phyloP scores from a whole-genome alignment of 1,284 basidiomycete genomes.

The Ustilago curta region DNA sequence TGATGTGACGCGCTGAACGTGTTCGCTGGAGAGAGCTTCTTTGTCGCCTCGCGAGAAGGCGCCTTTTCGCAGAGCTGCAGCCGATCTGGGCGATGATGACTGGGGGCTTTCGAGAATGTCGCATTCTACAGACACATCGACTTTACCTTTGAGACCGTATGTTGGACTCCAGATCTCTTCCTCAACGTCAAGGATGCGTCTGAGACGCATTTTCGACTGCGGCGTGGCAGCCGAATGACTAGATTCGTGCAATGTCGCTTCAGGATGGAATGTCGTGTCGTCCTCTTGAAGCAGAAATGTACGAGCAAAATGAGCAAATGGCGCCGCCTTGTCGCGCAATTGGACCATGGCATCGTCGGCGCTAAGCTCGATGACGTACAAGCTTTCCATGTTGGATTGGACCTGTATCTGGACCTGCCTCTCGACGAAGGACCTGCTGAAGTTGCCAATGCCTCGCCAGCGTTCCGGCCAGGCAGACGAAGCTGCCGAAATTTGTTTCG shows the following conservation, averaged over 20 bases:
- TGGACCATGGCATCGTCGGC: conserved; percentile 34
- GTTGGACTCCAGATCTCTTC: conserved; percentile 98
- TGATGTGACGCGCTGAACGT: neutral
- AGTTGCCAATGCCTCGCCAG: conserved; percentile 62
- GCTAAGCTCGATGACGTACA: conserved; percentile 52
- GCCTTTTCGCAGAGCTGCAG: conserved; percentile 3
- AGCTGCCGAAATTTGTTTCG: neutral
- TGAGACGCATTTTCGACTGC: conserved; percentile 33
- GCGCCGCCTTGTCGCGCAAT: conserved; percentile 46
- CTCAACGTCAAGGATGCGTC: conserved; percentile 78
- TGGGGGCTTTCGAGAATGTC: conserved; percentile 59
- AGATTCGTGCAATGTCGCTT: conserved; percentile 39
- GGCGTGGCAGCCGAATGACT: conserved; percentile 4
- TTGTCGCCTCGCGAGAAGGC: conserved; percentile 23
- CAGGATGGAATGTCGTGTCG: conserved; percentile 31
- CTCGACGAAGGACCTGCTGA: conserved; percentile 54
- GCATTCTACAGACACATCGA: conserved; percentile 86
- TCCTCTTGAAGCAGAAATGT: conserved; percentile 47
- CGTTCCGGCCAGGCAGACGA: conserved; percentile 44
- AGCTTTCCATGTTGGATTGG: conserved; percentile 41
- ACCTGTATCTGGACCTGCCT: conserved; percentile 54
- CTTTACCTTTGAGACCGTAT: conserved; percentile 93
- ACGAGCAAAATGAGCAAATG: conserved; percentile 59
- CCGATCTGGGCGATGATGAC: neutral
- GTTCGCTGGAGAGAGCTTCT: neutral